Conservation (phyloP, 2,329 filamentous ascomycete species). For the Talaromyces sp. region DNA sequence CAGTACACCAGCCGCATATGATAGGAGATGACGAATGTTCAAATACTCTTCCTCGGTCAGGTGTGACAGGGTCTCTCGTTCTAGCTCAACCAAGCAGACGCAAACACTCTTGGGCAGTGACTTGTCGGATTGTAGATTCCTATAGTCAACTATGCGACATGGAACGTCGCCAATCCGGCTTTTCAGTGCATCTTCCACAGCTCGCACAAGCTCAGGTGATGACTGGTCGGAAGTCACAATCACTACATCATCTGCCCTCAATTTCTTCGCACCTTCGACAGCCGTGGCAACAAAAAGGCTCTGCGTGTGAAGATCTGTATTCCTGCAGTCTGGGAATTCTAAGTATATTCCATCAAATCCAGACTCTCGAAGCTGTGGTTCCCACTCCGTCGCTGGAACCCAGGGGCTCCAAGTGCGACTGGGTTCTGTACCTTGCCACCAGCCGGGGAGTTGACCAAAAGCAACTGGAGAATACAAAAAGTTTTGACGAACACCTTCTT, state of each 20-base stretch:
- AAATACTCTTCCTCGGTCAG: constrained; percentile 21
- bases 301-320: constrained; percentile 17
- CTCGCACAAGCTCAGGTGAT: not conserved
- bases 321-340: constrained; percentile 11
- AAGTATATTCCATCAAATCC: constrained; percentile 25
- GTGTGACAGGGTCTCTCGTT: not conserved
- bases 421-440: constrained; percentile 31
- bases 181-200: not conserved
- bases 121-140: not conserved
- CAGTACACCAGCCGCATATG: constrained; percentile 24
- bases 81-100: constrained; percentile 9
- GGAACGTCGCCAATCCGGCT: not conserved
- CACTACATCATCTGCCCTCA: not conserved
- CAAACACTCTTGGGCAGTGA: constrained; percentile 1
- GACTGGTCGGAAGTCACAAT: constrained; percentile 6
- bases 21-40: constrained; percentile 24
- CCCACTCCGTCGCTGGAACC: constrained; percentile 20
- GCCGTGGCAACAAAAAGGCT: constrained; percentile 20
- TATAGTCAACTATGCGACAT: constrained; percentile 1
- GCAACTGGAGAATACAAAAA: constrained; percentile 21
- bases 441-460: constrained; percentile 35
- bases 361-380: constrained; percentile 19
- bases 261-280: not conserved
- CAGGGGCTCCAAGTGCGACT: constrained; percentile 17
- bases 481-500: constrained; percentile 33